phyloP scores from a whole-genome alignment of 495 filamentous ascomycete species.

The Podospora conica region DNA sequence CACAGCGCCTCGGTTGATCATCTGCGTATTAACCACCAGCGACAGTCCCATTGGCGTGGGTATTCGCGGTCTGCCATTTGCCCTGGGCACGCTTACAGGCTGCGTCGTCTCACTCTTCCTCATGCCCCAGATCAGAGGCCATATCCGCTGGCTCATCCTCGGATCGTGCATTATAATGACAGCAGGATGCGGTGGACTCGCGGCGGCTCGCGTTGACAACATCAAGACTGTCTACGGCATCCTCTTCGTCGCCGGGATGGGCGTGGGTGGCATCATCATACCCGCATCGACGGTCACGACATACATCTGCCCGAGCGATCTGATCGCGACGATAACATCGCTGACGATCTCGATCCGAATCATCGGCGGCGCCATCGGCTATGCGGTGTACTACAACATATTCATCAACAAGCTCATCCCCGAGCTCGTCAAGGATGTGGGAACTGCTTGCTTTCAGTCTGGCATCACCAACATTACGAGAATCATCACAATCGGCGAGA shows the following conservation, averaged over 20 bases:
- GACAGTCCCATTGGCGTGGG: slow-evolving; percentile 54
- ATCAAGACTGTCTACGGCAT: slow-evolving; percentile 55
- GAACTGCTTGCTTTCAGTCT: slow-evolving; percentile 45
- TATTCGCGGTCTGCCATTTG: slow-evolving; percentile 59
- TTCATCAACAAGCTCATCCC: slow-evolving; percentile 60
- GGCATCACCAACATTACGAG: slow-evolving; percentile 50
- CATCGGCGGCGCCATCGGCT: slow-evolving; percentile 64
- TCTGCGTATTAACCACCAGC: background rate
- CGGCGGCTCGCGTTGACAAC: slow-evolving; percentile 53
- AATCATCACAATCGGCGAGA: slow-evolving; percentile 51
- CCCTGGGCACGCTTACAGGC: slow-evolving; percentile 56
- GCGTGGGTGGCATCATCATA: slow-evolving; percentile 69
- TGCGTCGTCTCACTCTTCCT: slow-evolving; percentile 58
- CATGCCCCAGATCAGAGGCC: slow-evolving; percentile 54
- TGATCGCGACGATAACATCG: slow-evolving; percentile 68
- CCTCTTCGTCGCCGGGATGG: slow-evolving; percentile 58
- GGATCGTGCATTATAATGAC: slow-evolving; percentile 61
- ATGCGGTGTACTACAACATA: slow-evolving; percentile 71
- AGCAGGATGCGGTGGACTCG: slow-evolving; percentile 58
- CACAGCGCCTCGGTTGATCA: background rate
- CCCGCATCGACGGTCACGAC: slow-evolving; percentile 53
- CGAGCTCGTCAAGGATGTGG: slow-evolving; percentile 46
- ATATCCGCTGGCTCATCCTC: slow-evolving; percentile 59
- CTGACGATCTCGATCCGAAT: slow-evolving; percentile 69
- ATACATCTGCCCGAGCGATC: slow-evolving; percentile 65